Evolutionary conservation across 2,329 filamentous ascomycete genomes (phyloP), one percentile per base, ranked within the genome.

Genomic region (Penicillium polonicum): DNA sequence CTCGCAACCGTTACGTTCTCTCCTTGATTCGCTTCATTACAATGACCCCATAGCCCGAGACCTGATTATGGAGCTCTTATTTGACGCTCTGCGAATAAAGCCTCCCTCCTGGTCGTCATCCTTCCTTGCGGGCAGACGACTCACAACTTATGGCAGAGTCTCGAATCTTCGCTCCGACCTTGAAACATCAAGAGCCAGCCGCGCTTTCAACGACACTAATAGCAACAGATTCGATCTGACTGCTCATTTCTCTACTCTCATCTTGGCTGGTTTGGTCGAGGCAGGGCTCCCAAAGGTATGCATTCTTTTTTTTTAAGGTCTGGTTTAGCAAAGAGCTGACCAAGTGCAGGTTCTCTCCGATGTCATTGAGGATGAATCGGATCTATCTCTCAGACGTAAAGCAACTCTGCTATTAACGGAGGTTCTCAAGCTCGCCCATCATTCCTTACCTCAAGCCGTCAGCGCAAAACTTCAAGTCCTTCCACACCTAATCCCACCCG

Each of bases 61-160:
- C 69, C 88, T 92, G 0, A 86, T 97, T 19, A 82, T 99, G 60
- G 94, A 99, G 72, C 79, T 99, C 13, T 76, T 99, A 19, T 97
- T 95, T 66, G 86, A 88, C 66, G 83, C 88, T 21, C 77, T 99
- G 51, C 87, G 93, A 36, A 97, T 99, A 70, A 97, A 97, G 66
- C 88, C 92, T 58, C 87, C 94, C 43, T 88, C 92, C 9, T 99
- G 94, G 94, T 95, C 94, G 8, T 92, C 91, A 0, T 95, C 93
- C 0, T 99, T 96, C 72, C 83, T 99, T 46, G 94, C 95, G 36
- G 95, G 94, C 8, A 85, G 94, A 63, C 84, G 95, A 59, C 80
- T 99, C 46, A 99, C 95, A 0, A 99, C 94, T 0, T 99, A 99
- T 72, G 93, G 92, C n/a, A 85, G 95, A 67, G 92, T 97, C 38